Conservation (phyloP, 305 asterid genomes). For the Lippia alba region DNA sequence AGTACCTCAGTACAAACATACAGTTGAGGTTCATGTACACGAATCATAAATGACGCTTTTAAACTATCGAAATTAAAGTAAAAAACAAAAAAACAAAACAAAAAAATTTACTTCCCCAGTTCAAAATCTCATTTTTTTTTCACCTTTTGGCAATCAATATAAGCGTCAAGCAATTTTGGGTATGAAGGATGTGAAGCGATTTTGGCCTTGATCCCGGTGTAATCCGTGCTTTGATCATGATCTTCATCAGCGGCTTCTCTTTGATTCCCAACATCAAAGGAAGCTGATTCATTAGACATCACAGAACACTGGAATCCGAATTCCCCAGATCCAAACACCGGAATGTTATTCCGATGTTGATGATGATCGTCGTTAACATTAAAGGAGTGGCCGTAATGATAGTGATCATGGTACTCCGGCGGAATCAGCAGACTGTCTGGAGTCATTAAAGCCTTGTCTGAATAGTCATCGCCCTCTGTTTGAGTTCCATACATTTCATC, state of each 20-base stretch:
- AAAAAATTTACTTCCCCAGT: background rate
- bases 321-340: conserved; percentile 52
- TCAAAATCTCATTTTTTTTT: background rate
- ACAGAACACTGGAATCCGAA: conserved; percentile 42
- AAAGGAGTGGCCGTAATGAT: conserved; percentile 31
- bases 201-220: conserved; percentile 60
- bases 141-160: conserved; percentile 92
- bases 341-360: conserved; percentile 35
- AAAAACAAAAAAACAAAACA: background rate
- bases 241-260: conserved; percentile 34
- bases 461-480: conserved; percentile 41
- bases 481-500: conserved; percentile 63
- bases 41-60: background rate
- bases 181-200: conserved; percentile 85
- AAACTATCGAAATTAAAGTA: background rate
- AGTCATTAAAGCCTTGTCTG: conserved; percentile 58
- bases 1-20: no score
- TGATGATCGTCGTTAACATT: conserved; percentile 38
- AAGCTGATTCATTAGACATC: conserved; percentile 44
- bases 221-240: conserved; percentile 33
- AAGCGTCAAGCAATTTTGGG: conserved; percentile 70
- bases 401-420: conserved; percentile 39
- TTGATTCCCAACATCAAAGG: conserved; percentile 35
- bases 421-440: conserved; percentile 60
- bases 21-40: no score